Base-by-base conservation (phyloP, 2,329 filamentous ascomycete species). In the Capronia americana region DNA sequence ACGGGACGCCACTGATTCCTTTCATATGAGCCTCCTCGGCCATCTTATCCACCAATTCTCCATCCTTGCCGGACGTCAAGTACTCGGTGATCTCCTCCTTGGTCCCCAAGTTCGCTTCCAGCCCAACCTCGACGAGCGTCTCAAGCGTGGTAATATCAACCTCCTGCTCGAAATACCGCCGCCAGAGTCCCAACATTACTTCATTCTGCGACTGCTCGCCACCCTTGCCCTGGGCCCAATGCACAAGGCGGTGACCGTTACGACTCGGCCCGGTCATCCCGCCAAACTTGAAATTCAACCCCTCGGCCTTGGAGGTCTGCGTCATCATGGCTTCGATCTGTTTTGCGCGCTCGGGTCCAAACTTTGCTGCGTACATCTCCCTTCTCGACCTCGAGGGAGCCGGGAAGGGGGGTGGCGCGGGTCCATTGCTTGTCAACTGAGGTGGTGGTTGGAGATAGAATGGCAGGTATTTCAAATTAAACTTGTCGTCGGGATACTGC, bases 391-490 rank as follows among this genome's bases (percentile, higher is more conserved):
- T 75, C 71, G 84, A 83, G 4, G 76, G 74, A 56, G 76, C 79
- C 53, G 81, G 81, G 0, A 90, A 85, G 0, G 86, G 81, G 50
- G 82, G 82, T 0, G 91, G 90, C 74, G 50, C 14, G 17, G 51
- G 76, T 74, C 88, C 88, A 64, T 82, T 75, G 72, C 83, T 82
- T 57, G 75, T 79, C 54, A 81, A 80, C 0, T 90, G 85, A 0
- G 86, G 81, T 55, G 82, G 82, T 0, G 91, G 90, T 74, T 93
- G 88, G 60, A 96, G 86, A 77, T 94, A 93, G 80, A 91, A 96
- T 1, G 92, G 90, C 67, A 86, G 84, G 91, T 92, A 96, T 67
- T 84, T 85, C 14, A 91, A 87, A 55, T 83, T 85, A 80, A 96
- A 93, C 23, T 84, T 91, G 78, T 94, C 90, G 46, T 83, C 77